Evolutionary conservation across 2,329 filamentous ascomycete species (phyloP), one percentile per base, ranked within the genome.

Genomic region (Cadophora gregata): DNA sequence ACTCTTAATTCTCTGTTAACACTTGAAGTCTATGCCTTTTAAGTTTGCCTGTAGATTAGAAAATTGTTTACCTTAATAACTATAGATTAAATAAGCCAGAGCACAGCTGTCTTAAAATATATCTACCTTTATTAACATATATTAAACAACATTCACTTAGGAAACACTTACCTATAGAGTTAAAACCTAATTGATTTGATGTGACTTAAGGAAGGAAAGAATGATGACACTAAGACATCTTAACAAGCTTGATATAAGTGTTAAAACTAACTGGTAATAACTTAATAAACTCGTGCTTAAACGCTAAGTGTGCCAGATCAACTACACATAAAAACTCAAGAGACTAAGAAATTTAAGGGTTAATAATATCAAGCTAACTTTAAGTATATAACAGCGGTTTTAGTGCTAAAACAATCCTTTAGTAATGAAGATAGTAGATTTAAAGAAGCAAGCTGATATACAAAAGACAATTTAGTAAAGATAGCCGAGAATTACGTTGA

Each of bases 101-200:
- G 50, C 50, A 27, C 25, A 53, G 50, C 25, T 53, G 50, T 53
- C 50, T 27, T 14, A 53, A 53, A 53, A 53, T 53, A 12, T 53
- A 53, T 53, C 51, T 55, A 55, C 51, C 51, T 55, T 16, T 55
- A 33, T 55, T 55, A 55, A 29, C 16, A 31, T 55, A 55, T 12
- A 55, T 55, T 55, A n/a, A 14, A 33, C 8, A 33, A 55, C 29
- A 33, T 33, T 55, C 27, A 21, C 27, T 16, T 1, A 33, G 27
- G 29, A 21, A 55, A 55, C 1, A 55, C 51, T 33, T 4, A 55
- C 27, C 27, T 7, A 55, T 55, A 55, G 27, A 21, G 27, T 16
- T 5, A 55, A n/a, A 33, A 55, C 29, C 27, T 5, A 55, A 55
- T 33, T 55, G 27, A 33, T 33, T 55, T 55, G 12, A 21, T 33